These are phyloP conservation scores for Aspergillus olivimuriae DNA, from an alignment of 495 filamentous ascomycete genomes.

Conservation along the genomic window DNA sequence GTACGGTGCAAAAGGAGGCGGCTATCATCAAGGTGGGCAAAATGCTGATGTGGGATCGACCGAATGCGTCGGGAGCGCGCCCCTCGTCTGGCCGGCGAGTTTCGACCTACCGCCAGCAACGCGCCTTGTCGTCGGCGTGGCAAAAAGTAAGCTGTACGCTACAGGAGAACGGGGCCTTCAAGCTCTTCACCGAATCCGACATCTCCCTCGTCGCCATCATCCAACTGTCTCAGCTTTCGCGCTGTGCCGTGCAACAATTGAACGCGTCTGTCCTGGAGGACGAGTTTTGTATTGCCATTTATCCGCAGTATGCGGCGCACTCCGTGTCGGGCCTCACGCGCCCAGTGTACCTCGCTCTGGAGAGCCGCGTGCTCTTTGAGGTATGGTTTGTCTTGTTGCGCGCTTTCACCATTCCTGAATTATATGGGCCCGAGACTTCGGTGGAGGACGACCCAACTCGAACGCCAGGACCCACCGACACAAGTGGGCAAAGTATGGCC, in stretches of 20 bases:
- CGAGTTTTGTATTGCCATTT: conserved; percentile 92
- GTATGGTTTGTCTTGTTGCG: conserved; percentile 94
- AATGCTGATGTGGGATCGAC: conserved; percentile 79
- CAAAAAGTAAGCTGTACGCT: conserved; percentile 85
- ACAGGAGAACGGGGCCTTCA: conserved; percentile 92
- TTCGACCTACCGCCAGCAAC: conserved; percentile 50
- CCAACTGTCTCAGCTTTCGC: conserved; percentile 81
- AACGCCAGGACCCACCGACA: conserved; percentile 17
- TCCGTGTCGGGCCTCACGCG: conserved; percentile 42
- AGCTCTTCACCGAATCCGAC: conserved; percentile 78
- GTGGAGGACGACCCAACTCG: conserved; percentile 22
- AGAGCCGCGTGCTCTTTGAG: conserved; percentile 83
- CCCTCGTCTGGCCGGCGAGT: conserved; percentile 35
- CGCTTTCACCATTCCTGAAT: conserved; percentile 88
- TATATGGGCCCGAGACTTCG: conserved; percentile 60
- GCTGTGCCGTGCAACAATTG: conserved; percentile 83
- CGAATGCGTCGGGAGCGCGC: conserved; percentile 36
- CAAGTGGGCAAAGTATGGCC: conserved; percentile 15
- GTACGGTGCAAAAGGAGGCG: conserved; percentile 59
- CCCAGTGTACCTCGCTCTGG: conserved; percentile 74
- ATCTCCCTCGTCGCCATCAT: conserved; percentile 72
- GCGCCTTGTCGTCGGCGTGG: conserved; percentile 59
- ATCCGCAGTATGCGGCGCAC: conserved; percentile 68
- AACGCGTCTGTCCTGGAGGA: conserved; percentile 90
- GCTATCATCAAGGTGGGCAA: conserved; percentile 97